These are phyloP conservation scores for Blastomyces silverae DNA, from an alignment of 2,329 filamentous ascomycete genomes.

Conservation along the genomic window DNA sequence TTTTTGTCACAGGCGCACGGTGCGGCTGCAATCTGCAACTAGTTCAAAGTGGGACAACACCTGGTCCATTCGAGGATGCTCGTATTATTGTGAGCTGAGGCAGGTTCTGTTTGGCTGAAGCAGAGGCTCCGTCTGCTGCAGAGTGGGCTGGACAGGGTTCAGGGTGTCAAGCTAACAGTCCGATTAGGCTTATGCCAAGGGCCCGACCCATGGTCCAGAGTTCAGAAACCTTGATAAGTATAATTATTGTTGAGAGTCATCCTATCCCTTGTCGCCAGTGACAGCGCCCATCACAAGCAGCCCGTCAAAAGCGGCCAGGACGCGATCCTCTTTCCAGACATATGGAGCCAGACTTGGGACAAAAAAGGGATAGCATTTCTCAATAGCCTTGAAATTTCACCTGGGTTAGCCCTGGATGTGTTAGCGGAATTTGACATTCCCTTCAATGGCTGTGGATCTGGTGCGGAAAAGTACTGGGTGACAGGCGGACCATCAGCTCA, in stretches of 20 bases:
- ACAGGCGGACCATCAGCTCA: background rate
- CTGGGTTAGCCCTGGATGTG: background rate
- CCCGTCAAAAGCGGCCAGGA: constrained; percentile 14
- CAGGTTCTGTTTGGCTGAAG: constrained; percentile 11
- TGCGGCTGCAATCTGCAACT: constrained; percentile 23
- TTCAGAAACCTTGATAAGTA: constrained; percentile 2
- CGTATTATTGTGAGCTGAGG: background rate
- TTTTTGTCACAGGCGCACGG: constrained; percentile 22
- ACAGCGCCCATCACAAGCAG: background rate
- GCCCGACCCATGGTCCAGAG: constrained; percentile 9
- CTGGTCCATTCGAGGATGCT: constrained; percentile 12
- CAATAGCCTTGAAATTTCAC: constrained; percentile 9
- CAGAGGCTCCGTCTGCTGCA: constrained; percentile 1
- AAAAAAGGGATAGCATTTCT: constrained; percentile 2
- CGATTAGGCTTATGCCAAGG: constrained; percentile 14
- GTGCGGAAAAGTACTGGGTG: constrained; percentile 5
- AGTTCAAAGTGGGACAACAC: constrained; percentile 17
- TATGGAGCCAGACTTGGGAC: background rate
- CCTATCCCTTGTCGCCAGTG: constrained; percentile 4
- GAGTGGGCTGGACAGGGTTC: constrained; percentile 11
- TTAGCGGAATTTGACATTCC: constrained; percentile 3
- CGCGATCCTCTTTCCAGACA: constrained; percentile 10
- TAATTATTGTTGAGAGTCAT: background rate
- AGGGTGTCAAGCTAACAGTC: constrained; percentile 4
- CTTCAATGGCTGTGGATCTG: background rate